Base-by-base conservation (phyloP, 176 grass and related monocot species). In the Avena sativa region DNA sequence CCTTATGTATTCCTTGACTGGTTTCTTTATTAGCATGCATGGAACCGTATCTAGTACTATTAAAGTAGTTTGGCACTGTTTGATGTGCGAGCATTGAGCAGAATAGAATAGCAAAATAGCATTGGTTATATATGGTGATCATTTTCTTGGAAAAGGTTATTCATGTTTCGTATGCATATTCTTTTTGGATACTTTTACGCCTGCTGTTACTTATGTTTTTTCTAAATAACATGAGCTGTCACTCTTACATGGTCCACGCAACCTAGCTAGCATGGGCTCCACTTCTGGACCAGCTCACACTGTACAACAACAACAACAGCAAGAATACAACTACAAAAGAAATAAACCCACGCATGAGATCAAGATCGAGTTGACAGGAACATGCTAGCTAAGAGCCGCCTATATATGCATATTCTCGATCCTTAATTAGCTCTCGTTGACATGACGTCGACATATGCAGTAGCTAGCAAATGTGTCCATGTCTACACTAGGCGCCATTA, bases 291-390 rank as follows among this genome's bases (percentile, higher is more conserved):
- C 63, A 71, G 32, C 36, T 83, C 71, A 82, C 71, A 82, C 80
- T 76, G 73, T 76, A 16, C 73, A 52, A 30, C 23, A 76, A 86
- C 72, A 90, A 86, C 73, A 90, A 49, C 75, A 84, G 66, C 9
- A 83, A 78, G n/a, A 58, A 81, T 48, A 74, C 69, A 83, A 79
- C 55, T 7, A 80, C 14, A 49, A 71, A 60, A 47, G 11, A 69
- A 48, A 89, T 12, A 57, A 0, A 72, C 3, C 9, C 40, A 49
- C 40, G 62, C 52, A 66, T 85, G 77, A 76, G 73, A 52, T 76
- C 73, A 76, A 81, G 71, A 68, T 73, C 38, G 13, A 84, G 62
- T 26, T 80, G 83, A 84, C 56, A 75, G 57, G 25, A 76, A 76
- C 44, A 57, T 74, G 76, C 76, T 65, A 80, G 58, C 68, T 85